Evolutionary conservation across 2,329 filamentous ascomycete genomes (phyloP), one percentile per base, ranked within the genome.

Genomic region (Cercospora sp.): DNA sequence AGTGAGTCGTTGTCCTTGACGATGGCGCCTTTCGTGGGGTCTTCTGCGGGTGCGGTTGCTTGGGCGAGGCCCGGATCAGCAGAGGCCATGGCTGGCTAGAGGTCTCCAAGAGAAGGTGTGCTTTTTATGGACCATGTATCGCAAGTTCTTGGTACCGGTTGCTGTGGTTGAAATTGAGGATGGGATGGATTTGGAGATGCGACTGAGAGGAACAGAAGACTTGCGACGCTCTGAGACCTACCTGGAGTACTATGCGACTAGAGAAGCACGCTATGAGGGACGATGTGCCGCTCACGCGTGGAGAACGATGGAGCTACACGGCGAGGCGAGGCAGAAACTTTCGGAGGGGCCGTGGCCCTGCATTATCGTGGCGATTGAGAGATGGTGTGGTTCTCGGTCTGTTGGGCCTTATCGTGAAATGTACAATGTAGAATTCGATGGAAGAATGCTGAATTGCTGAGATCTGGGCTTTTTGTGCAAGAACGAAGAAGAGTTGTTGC

Each of bases 61-160:
- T 72, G 70, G 39, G 75, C 75, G 26, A 78, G 71, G n/a, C 75
- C 76, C 1, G 77, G 74, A 66, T 79, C 75, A 64, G 71, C 72
- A n/a, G 77, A 70, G 60, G 77, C 77, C 77, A 79, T 79, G 42
- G 64, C 66, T 65, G 51, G 64, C 33, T 18, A 67, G 48, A 9
- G 68, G 67, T 67, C 66, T 67, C 63, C 64, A 71, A 60, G 66
- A 67, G 63, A 65, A 67, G 48, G 30, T 20, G 59, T 58, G 68
- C 39, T 51, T 58, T 33, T 64, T 39, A 23, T 45, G 59, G 33
- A 65, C 45, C 69, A 69, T 69, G 45, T 64, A 55, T 51, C n/a
- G 26, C 53, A 28, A 18, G 12, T 53, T 13, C 18, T 3, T 18
- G n/a, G n/a, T 18, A 51, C n/a, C 20, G 20, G 1, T 51, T 20